These are phyloP conservation scores for Talaromyces sp. DNA, from an alignment of 2,329 filamentous ascomycete genomes.

Conservation along the genomic window DNA sequence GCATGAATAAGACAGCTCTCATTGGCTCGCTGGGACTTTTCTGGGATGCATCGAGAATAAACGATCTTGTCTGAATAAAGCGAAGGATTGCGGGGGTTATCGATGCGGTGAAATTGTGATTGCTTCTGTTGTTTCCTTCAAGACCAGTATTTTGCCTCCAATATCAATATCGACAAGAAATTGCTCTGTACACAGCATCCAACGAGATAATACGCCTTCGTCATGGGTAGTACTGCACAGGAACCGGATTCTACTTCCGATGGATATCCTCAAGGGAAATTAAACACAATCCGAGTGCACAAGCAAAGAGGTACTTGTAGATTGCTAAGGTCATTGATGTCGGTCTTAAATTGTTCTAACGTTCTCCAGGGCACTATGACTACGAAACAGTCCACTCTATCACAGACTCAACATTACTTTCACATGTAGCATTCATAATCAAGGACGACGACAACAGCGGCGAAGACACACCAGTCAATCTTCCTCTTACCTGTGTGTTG, in stretches of 20 bases:
- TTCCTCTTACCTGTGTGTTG: conserved; percentile 10
- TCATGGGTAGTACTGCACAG: not conserved
- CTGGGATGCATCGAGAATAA: not conserved
- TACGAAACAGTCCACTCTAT: conserved; percentile 10
- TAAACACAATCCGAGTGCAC: conserved; percentile 9
- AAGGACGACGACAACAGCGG: conserved; percentile 10
- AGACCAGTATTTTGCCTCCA: not conserved
- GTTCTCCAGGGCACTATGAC: conserved; percentile 4
- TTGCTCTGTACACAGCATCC: not conserved
- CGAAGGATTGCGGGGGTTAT: not conserved
- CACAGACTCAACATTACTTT: conserved; percentile 8
- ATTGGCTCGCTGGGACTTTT: not conserved
- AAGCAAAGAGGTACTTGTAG: conserved; percentile 6
- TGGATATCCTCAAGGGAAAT: conserved; percentile 1
- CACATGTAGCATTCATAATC: conserved; percentile 8
- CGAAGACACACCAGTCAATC: conserved; percentile 6
- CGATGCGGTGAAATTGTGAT: not conserved
- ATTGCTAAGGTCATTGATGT: not conserved
- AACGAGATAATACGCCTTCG: not conserved
- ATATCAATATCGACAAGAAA: not conserved
- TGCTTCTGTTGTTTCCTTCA: not conserved
- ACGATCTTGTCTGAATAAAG: not conserved
- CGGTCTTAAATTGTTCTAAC: not conserved
- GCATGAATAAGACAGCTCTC: not conserved
- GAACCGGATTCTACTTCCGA: not conserved